Evolutionary conservation across 2,329 filamentous ascomycete species (phyloP), one percentile per base, ranked within the genome.

Genomic region (Knufia petricola): DNA sequence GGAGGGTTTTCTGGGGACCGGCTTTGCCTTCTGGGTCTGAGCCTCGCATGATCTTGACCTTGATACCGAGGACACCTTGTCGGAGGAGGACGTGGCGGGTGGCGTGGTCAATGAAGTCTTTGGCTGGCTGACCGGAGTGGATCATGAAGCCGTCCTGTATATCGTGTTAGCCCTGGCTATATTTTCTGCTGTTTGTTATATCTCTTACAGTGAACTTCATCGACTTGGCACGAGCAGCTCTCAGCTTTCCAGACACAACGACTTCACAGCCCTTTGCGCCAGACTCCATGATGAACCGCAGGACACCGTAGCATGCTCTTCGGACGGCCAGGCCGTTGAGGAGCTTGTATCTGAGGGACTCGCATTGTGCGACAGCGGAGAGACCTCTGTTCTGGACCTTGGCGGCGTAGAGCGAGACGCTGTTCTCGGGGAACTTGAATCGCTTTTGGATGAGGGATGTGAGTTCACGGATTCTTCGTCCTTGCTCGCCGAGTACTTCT

Each of bases 371-470:
- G 76, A 98, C 92, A 70, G 92, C 92, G 67, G 90, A 96, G 63
- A 98, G 89, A 86, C 92, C 92, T 72, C 92, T 90, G 81, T 95
- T 96, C 82, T 96, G 92, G 69, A 98, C 92, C 85, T 98, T 98
- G 75, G 92, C 94, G 76, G 92, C 92, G 75, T 98, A 98, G 69
- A 98, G 88, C 61, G 92, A 96, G 72, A 98, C 92, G 64, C 85
- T 94, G 86, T 96, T 96, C 80, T 96, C 90, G 76, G 92, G 90
- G 85, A 98, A 98, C 82, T 95, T 95, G 87, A 98, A 98, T 70
- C 92, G 89, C 86, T 98, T 96, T 81, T 98, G 94, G 81, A 98
- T 98, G 71, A 98, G 85, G 68, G 88, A 95, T 71, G 92, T 98
- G 75, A 98, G 88, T 82, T 98, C 92, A 74, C 92, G 90, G 75